Evolutionary conservation across 257 asterid genomes (phyloP).

Genomic region (Nicotiana otophora): DNA sequence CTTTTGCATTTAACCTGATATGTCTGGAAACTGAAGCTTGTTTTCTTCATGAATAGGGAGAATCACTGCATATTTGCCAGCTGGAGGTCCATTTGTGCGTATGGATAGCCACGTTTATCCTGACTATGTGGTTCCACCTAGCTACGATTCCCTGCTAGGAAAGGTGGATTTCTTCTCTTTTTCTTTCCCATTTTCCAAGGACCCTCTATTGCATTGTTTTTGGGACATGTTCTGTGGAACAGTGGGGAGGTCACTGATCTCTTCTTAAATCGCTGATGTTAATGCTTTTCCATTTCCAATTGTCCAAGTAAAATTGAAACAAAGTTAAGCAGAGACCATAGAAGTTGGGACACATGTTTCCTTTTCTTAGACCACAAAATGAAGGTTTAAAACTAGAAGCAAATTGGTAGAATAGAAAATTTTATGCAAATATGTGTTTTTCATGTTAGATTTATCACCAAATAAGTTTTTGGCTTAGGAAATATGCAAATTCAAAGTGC

Average conservation of each 20-base stretch:
- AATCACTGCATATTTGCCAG: constrained; percentile 86
- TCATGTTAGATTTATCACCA: background rate
- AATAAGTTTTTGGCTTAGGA: background rate
- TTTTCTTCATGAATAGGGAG: constrained; percentile 53
- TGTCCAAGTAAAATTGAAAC: background rate
- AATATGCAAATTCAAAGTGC: background rate
- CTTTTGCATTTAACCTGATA: background rate
- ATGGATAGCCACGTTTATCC: constrained; percentile 99
- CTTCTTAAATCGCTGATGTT: background rate
- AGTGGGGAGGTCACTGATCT: background rate
- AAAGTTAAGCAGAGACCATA: background rate
- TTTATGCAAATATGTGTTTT: background rate
- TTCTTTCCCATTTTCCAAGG: background rate
- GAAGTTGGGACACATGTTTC: background rate
- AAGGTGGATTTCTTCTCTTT: constrained; percentile 41
- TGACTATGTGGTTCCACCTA: constrained; percentile 97
- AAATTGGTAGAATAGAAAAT: background rate
- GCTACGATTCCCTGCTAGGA: constrained; percentile 96
- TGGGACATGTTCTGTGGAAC: background rate
- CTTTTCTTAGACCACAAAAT: background rate
- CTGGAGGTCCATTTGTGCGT: constrained; percentile 98
- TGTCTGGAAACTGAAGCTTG: constrained; percentile 5
- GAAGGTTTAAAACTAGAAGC: background rate
- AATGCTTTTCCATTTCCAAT: background rate
- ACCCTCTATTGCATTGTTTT: background rate